Base-by-base conservation (phyloP, 441 rosid species). In the Corymbia citriodora region DNA sequence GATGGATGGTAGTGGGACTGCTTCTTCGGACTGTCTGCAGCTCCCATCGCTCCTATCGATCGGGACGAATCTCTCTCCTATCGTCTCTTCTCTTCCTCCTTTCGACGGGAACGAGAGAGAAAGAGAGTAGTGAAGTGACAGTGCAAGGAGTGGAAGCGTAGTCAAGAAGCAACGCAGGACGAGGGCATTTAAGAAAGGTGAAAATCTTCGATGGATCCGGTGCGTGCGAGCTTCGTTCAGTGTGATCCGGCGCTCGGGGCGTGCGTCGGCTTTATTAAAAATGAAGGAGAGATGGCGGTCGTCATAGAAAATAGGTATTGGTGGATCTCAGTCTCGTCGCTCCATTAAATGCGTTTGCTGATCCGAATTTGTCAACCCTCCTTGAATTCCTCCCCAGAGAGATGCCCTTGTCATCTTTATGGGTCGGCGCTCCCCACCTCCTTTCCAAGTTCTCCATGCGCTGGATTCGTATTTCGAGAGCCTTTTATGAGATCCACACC, bases 21-120 rank as follows among this genome's bases (percentile, higher is more conserved):
- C 92, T 91, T 94, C 91, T 90, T 94, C 23, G 90, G 89, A 90
- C 50, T 87, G 55, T 90, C 90, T 19, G 90, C 91, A 13, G 88
- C 89, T 33, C 54, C 88, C 53, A 40, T 74, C 50, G 29, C 50
- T 40, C 5, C 16, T 40, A 29, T 36, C 23, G 13, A 31, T 33
- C 12, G 13, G 23, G 6, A 74, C 14, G 50, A 40, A 11, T 40
- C 29, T n/a, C 74, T 65, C 63, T 6, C 29, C 59, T 93, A 55
- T 92, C 45, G 83, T 36, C 74, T 79, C 88, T 63, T 89, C n/a
- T 54, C 55, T 54, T 16, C 59, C 59, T 33, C 49, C 23, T 17
- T n/a, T 25, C 0, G 68, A n/a, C 68, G 21, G 59, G 23, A 7
- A 33, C 55, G 59, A 33, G n/a, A 29, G 48, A 5, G 16, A 33